phyloP scores from a whole-genome alignment of 306 rosid species.

The Cyamopsis tetragonoloba region DNA sequence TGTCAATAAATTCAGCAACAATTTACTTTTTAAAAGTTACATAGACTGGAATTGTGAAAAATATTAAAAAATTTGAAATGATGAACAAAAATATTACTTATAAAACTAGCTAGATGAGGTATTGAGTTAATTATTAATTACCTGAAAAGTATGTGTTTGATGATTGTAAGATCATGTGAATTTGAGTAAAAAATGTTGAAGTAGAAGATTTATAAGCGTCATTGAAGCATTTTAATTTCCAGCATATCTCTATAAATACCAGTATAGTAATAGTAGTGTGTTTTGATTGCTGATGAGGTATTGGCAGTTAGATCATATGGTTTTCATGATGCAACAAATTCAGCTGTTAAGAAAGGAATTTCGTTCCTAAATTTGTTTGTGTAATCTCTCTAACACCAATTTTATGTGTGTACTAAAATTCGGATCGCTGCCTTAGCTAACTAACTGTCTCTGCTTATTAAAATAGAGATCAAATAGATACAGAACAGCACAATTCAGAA shows the following conservation, averaged over 20 bases:
- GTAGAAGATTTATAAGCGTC: not conserved
- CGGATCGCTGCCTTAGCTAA: not conserved
- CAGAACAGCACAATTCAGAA: constrained; percentile 12
- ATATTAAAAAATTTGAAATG: not conserved
- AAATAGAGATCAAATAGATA: not conserved
- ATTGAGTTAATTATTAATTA: not conserved
- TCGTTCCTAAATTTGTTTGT: constrained; percentile 20
- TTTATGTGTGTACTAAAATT: constrained; percentile 19
- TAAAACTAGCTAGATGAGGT: not conserved
- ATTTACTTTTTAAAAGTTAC: not conserved
- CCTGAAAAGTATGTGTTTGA: constrained; percentile 26
- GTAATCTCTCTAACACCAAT: constrained; percentile 20
- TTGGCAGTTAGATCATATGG: constrained; percentile 68
- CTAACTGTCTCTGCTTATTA: not conserved
- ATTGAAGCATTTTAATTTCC: not conserved
- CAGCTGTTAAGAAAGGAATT: constrained; percentile 12
- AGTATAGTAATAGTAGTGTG: constrained; percentile 24
- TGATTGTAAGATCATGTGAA: constrained; percentile 25
- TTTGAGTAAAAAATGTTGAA: constrained; percentile 15
- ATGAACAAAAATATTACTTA: not conserved
- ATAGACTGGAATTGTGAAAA: not conserved
- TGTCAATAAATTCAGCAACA: not conserved
- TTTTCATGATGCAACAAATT: constrained; percentile 54
- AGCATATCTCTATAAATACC: not conserved
- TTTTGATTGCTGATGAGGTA: constrained; percentile 20